Base-by-base conservation (phyloP, 2,329 filamentous ascomycete species). In the Aureobasidium namibiae region DNA sequence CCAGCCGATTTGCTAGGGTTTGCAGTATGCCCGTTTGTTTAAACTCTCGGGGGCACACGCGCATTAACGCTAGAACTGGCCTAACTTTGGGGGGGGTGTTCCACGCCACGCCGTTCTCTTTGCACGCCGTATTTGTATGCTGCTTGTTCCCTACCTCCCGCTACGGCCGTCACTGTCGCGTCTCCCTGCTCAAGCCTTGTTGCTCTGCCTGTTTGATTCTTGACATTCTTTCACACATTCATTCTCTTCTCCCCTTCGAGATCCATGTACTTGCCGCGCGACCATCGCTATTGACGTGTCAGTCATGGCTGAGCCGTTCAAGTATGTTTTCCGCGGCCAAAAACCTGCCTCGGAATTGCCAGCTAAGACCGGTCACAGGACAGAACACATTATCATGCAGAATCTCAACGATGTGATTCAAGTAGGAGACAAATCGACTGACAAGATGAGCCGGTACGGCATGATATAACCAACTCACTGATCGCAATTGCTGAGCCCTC, bases 101-200 rank as follows among this genome's bases (percentile, higher is more conserved):
- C 26, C 52, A 56, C 52, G 52, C 52, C 52, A 56, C 52, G 52
- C 52, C 39, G 39, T 56, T 56, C 39, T 1, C 39, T 1, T 23
- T 26, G 48, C 48, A 34, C 48, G 34, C n/a, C 38, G 29, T 52
- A 52, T 41, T 41, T 44, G 23, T 45, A 26, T 41, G 11, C 39
- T 45, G 41, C 23, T 45, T 8, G 6, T 16, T 56, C 29, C 41
- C 39, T 18, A n/a, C 42, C n/a, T 44, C 26, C 24, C n/a, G 34
- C n/a, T 16, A 26, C 23, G 13, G 21, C 29, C 39, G 8, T 33
- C 14, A 16, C 24, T 4, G 8, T 52, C 48, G 29, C 48, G 48
- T 36, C 24, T 24, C 3, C 23, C 18, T 24, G 29, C 14, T 49
- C 14, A 6, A 16, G 14, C 13, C 14, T 33, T 18, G 50, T 33